Evolutionary conservation across 495 filamentous ascomycete species (phyloP), one percentile per base, ranked within the genome.

Genomic region (Xylaria scruposa): DNA sequence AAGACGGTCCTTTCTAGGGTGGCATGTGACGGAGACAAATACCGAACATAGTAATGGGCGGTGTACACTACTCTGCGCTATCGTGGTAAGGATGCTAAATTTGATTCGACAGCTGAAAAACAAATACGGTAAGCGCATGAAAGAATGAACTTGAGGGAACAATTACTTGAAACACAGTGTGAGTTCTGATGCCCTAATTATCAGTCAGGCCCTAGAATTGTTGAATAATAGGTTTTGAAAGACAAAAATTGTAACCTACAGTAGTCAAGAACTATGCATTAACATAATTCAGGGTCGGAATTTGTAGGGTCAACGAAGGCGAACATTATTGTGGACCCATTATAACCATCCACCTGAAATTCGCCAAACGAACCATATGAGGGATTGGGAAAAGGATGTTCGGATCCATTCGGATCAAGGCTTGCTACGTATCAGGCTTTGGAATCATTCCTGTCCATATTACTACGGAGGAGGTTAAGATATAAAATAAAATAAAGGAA

Each of bases 21-120:
- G 33, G 58, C 60, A 40, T 62, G 38, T 62, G 10, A 60, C 12
- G 33, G 58, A 9, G 8, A 9, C 31, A 38, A 60, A 60, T 60
- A 60, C 58, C 58, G 15, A 60, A 60, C 31, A 60, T 44, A 42
- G 36, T 44, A 62, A 62, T 38, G 21, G 58, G 58, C 58, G 58
- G 58, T 60, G 58, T 60, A 29, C 58, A 10, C 58, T 38, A 21
- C 24, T 26, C 21, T 24, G 21, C 26, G 60, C 60, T 38, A 62
- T n/a, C 13, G 38, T 15, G 33, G 10, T 60, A 17, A 10, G 60
- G 60, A 26, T 62, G 38, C 36, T 62, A 62, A 62, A 62, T 62
- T 62, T 62, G 17, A 33, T 60, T 60, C 12, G 58, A 38, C 17
- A 38, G 17, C 53, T 56, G 33, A 38, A 60, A 60, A 24, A 13